Evolutionary conservation across 1,284 basidiomycete genomes (phyloP), one percentile per base, ranked within the genome.

Genomic region (Ganoderma lucidum): DNA sequence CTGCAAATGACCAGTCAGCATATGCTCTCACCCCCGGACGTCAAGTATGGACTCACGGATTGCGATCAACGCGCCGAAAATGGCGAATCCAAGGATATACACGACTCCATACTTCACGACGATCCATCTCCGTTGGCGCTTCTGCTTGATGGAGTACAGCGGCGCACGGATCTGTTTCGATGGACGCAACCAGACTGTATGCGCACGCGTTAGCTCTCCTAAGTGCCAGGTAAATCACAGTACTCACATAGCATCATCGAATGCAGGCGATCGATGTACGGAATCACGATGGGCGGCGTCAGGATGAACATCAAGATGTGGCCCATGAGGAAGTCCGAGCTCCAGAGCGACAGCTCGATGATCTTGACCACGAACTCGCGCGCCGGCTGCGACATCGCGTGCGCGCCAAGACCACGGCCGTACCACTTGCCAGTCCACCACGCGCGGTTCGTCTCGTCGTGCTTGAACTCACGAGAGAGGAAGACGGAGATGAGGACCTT

Each of bases 341-440:
- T 90, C 88, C 93, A 95, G 6, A 95, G 81, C 42, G 90, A 91
- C 77, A 94, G 82, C 80, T 95, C 94, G 71, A 95, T 92, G 73
- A 92, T 90, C 87, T 96, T 96, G 81, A 95, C 94, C 72, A 95
- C 81, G 76, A 90, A 97, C 86, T 97, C 94, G 81, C 96, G 93
- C 14, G 90, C 91, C 17, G 93, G 93, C 79, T 95, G 96, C 23
- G 94, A 96, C 87, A 96, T 93, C 56, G 91, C 94, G 80, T 96
- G 92, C 3, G 89, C 78, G 53, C 96, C 96, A 42, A 98, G 86
- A 4, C 95, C 96, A 63, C 96, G 92, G 66, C 96, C 96, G 80
- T 96, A 97, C 96, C 96, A 98, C 74, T 94, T 90, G 78, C 96
- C 96, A 53, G 96, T 97, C 96, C 96, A 98, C 96, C 96, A 98